Evolutionary conservation across 805 yeast genomes (phyloP).

Genomic region (Wickerhamomyces bovis): DNA sequence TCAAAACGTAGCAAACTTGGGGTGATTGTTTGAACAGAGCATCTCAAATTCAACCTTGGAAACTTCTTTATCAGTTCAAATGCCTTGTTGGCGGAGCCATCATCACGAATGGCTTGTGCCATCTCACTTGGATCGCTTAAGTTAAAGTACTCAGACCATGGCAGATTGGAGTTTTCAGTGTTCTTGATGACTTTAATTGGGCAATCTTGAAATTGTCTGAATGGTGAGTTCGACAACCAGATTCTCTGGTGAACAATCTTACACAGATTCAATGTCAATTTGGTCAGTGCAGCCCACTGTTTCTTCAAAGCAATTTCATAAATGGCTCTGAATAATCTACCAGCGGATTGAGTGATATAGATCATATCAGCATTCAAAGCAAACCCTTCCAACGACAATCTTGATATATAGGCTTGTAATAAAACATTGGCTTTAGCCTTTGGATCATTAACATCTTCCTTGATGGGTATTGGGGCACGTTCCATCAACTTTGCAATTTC

Average conservation of each 20-base stretch:
- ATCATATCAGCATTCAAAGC: constrained; percentile 92
- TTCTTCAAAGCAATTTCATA: constrained; percentile 68
- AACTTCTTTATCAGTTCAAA: constrained; percentile 60
- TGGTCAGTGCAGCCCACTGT: constrained; percentile 65
- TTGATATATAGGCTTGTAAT: constrained; percentile 82
- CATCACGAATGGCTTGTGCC: constrained; percentile 74
- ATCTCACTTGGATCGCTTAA: constrained; percentile 66
- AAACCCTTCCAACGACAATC: constrained; percentile 73
- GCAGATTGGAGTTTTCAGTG: constrained; percentile 74
- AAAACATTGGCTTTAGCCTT: constrained; percentile 73
- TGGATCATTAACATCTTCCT: constrained; percentile 64
- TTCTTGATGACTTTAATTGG: constrained; percentile 66
- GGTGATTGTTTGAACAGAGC: constrained; percentile 72
- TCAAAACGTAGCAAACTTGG: constrained; percentile 59
- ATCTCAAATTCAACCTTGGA: constrained; percentile 58
- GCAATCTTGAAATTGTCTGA: constrained; percentile 73
- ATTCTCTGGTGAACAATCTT: constrained; percentile 74
- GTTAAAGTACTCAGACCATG: constrained; percentile 74
- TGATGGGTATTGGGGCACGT: constrained; percentile 80
- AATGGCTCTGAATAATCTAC: constrained; percentile 80
- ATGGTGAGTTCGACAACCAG: constrained; percentile 84
- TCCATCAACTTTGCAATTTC: constrained; percentile 68
- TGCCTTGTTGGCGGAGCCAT: constrained; percentile 54
- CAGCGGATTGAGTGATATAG: constrained; percentile 89
- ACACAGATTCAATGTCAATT: constrained; percentile 54